These are phyloP conservation scores for Lipomyces kockii DNA, from an alignment of 805 yeast genomes.

Conservation along the genomic window DNA sequence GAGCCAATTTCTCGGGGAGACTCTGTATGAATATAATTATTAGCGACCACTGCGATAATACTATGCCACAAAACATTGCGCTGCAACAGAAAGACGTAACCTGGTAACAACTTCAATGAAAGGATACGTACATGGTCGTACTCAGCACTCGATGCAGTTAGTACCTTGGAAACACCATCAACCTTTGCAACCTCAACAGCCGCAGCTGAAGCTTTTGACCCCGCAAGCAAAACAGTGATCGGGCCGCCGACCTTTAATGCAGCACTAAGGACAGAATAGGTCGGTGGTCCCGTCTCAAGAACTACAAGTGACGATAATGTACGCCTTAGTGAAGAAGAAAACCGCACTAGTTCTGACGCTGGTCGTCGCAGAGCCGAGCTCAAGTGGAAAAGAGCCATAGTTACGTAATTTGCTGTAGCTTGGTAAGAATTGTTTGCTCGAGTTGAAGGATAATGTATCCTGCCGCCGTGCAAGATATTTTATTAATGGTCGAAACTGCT, in stretches of 20 bases:
- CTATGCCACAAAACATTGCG: not conserved
- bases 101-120: not conserved
- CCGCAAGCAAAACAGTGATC: conserved; percentile 76
- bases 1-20: conserved; percentile 80
- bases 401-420: not conserved
- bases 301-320: conserved; percentile 29
- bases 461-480: not conserved
- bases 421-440: not conserved
- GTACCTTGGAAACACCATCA: conserved; percentile 57
- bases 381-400: not conserved
- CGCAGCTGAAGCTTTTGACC: conserved; percentile 57
- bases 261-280: conserved; percentile 67
- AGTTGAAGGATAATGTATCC: too few relatives aligned
- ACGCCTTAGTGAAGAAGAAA: conserved; percentile 15
- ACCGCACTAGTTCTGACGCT: not conserved
- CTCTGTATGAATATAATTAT: conserved; percentile 38
- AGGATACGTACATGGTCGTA: conserved; percentile 56
- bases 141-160: conserved; percentile 61
- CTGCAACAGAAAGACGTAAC: not conserved
- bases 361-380: not conserved
- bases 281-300: conserved; percentile 56
- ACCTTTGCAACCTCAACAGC: conserved; percentile 61
- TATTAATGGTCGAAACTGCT: too few relatives aligned
- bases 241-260: conserved; percentile 75
- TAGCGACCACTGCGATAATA: not conserved